Percentiles rank a stretch among this genome's conserved stretches.
phyloP scores from a whole-genome alignment of 179 eudicot species.

The Silene coronaria region DNA sequence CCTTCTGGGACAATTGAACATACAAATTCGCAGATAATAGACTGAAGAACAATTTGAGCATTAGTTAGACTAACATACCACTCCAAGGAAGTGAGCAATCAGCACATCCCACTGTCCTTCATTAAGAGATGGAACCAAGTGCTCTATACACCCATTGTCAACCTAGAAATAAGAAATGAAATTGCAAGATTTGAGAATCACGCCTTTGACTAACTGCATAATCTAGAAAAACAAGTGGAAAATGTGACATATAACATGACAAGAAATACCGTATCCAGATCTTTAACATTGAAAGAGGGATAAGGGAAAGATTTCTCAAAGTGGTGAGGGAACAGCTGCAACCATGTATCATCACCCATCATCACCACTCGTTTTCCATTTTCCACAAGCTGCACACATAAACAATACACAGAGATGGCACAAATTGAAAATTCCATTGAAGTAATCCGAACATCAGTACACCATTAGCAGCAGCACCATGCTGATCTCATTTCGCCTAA shows the following conservation, averaged over 20 bases:
- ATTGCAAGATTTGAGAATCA: conserved; percentile 3
- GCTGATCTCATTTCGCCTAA: background rate
- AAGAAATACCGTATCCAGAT: conserved; percentile 73
- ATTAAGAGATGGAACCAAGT: conserved; percentile 66
- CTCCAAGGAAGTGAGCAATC: conserved; percentile 96
- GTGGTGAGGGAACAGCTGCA: conserved; percentile 87
- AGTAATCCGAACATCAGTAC: conserved; percentile 1
- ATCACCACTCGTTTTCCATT: conserved; percentile 90
- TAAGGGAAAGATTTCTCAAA: conserved; percentile 76
- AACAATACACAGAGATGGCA: background rate
- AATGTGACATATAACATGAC: background rate
- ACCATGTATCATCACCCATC: conserved; percentile 99
- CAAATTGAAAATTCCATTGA: background rate
- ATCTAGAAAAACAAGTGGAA: background rate
- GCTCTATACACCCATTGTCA: conserved; percentile 74
- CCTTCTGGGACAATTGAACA: background rate
- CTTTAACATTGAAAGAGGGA: conserved; percentile 95
- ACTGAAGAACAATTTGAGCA: background rate
- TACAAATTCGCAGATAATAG: conserved; percentile 3
- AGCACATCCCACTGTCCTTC: conserved; percentile 90
- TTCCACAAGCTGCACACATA: conserved; percentile 52
- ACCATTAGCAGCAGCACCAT: background rate
- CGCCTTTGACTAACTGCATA: background rate
- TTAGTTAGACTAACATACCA: conserved; percentile 46
- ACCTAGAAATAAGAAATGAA: conserved; percentile 45